Conservation (phyloP, 108 stramenopile genomes). For the Ochromonas danica region DNA sequence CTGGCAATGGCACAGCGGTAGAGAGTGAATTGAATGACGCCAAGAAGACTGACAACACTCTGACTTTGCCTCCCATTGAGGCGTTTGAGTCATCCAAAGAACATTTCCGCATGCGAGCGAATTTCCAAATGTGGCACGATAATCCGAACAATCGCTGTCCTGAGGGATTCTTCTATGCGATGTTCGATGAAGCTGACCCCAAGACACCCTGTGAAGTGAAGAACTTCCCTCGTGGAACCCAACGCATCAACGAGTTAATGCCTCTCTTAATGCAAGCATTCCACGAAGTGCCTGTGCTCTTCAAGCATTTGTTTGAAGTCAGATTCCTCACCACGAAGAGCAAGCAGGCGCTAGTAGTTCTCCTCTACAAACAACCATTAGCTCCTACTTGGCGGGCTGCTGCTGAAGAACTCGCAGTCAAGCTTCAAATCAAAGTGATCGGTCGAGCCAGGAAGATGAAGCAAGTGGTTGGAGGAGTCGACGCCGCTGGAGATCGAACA, state of each 20-base stretch:
- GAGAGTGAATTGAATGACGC: neutral
- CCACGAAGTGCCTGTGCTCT: neutral
- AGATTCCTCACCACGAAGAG: conserved; percentile 25
- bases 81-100: conserved; percentile 3
- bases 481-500: too few relatives aligned
- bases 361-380: conserved; percentile 9
- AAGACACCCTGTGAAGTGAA: neutral
- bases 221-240: conserved; percentile 9
- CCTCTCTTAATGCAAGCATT: neutral
- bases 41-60: neutral
- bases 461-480: neutral
- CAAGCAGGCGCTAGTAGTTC: neutral
- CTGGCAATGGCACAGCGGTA: neutral
- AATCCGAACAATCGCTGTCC: neutral
- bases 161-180: neutral
- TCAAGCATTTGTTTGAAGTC: conserved; percentile 4
- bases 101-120: conserved; percentile 21
- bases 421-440: neutral
- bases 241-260: conserved; percentile 9
- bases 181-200: conserved; percentile 4
- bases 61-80: neutral
- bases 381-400: neutral
- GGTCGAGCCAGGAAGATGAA: conserved; percentile 21
- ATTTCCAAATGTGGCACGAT: conserved; percentile 33
- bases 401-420: neutral